Conservation (phyloP, 139 green algal species). For the Volvox reticuliferus region DNA sequence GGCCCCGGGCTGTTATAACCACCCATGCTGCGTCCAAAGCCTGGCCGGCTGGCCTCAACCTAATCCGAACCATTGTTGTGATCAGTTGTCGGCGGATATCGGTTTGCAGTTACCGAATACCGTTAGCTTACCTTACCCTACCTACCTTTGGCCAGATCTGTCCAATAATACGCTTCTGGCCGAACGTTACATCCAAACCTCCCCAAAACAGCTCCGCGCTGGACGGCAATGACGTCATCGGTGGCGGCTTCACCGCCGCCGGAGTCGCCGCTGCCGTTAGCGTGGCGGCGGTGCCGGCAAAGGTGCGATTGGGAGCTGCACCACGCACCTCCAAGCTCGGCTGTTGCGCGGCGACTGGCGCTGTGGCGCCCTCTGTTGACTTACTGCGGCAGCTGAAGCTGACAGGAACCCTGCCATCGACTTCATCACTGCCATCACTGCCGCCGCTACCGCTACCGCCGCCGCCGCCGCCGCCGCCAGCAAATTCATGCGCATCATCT, state of each 20-base stretch:
- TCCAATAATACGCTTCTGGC: conserved; percentile 56
- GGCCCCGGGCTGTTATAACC: not conserved
- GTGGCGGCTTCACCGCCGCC: not conserved
- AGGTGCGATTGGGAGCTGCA: too few species aligned
- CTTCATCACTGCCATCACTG: not conserved
- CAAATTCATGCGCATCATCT: too few species aligned
- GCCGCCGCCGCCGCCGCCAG: not conserved
- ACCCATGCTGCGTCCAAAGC: not conserved
- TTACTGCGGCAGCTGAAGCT: not conserved
- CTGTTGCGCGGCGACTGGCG: too few species aligned
- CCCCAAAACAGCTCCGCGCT: conserved; percentile 69
- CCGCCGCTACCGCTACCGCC: not conserved
- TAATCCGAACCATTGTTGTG: too few species aligned
- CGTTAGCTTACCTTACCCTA: not conserved
- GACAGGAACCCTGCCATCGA: not conserved
- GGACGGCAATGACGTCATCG: not conserved
- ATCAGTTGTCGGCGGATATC: too few species aligned
- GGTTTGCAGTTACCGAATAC: too few species aligned
- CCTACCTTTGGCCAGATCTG: conserved; percentile 70
- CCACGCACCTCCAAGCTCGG: too few species aligned
- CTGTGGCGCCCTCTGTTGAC: too few species aligned
- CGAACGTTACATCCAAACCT: conserved; percentile 41
- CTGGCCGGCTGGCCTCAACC: not conserved
- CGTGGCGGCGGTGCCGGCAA: not conserved
- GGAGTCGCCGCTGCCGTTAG: not conserved